phyloP scores from a whole-genome alignment of 1,284 basidiomycete species.

The Golubevia pallescens region DNA sequence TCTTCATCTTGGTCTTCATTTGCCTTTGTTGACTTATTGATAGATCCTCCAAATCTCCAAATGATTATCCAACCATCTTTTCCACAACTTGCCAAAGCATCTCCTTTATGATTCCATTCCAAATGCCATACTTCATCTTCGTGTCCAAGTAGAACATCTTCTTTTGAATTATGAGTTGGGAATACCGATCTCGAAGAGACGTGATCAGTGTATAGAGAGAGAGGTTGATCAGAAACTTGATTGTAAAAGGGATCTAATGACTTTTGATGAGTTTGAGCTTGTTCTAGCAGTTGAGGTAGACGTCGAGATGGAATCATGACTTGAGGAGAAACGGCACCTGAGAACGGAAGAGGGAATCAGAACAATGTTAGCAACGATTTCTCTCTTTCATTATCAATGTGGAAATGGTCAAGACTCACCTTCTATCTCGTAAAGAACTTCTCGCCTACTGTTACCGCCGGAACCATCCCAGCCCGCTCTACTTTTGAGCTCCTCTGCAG shows the following conservation, averaged over 20 bases:
- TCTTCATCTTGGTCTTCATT: constrained; percentile 8
- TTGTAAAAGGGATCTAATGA: constrained; percentile 53
- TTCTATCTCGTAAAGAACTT: constrained; percentile 80
- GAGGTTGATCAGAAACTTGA: constrained; percentile 66
- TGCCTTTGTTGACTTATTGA: too few relatives aligned
- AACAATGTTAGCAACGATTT: not conserved
- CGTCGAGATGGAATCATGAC: constrained; percentile 91
- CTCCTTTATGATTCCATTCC: constrained; percentile 90
- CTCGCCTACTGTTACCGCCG: constrained; percentile 76
- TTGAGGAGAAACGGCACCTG: constrained; percentile 84
- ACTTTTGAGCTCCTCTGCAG: constrained; percentile 78
- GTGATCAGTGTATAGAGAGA: constrained; percentile 87
- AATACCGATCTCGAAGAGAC: constrained; percentile 78
- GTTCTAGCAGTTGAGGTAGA: constrained; percentile 81
- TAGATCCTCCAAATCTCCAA: constrained; percentile 70
- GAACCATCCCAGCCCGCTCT: constrained; percentile 89
- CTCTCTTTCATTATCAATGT: too few relatives aligned
- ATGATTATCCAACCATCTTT: constrained; percentile 86
- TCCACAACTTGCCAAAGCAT: constrained; percentile 82
- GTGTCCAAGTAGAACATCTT: constrained; percentile 77
- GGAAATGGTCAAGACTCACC: constrained; percentile 72
- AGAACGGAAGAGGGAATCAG: constrained; percentile 6
- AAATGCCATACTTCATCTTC: constrained; percentile 93
- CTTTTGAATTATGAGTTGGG: constrained; percentile 72
- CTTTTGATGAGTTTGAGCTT: constrained; percentile 79